Conservation (phyloP, 129 eudicot genomes). For the Artemisia tridentata region DNA sequence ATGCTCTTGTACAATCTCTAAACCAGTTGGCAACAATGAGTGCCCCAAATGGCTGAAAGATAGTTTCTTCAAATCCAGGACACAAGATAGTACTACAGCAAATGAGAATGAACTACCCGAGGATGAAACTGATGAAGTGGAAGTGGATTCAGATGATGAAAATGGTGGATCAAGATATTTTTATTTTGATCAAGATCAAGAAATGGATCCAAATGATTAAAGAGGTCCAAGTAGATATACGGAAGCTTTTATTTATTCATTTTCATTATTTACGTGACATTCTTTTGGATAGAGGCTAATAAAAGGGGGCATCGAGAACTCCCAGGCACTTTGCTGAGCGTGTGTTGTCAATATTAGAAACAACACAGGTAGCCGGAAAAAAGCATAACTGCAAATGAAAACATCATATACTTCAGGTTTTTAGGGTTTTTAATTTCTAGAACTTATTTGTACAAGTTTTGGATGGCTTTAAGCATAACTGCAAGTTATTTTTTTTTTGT, state of each 20-base stretch:
- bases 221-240: conserved; percentile 27
- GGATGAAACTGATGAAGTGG: conserved; percentile 37
- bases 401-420: conserved; percentile 8
- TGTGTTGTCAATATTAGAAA: conserved; percentile 22
- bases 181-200: conserved; percentile 50
- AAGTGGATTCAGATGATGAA: conserved; percentile 35
- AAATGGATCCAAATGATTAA: conserved; percentile 81
- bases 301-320: conserved; percentile 14
- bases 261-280: too few species aligned
- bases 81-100: conserved; percentile 30
- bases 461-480: neutral
- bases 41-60: conserved; percentile 66
- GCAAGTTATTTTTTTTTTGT: neutral
- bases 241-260: neutral
- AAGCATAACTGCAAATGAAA: neutral
- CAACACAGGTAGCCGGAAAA: neutral
- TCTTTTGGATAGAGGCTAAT: conserved; percentile 20
- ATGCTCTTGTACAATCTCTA: conserved; percentile 61
- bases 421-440: conserved; percentile 17
- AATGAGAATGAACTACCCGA: conserved; percentile 46
- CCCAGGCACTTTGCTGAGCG: conserved; percentile 1
- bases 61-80: conserved; percentile 13
- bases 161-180: conserved; percentile 16
- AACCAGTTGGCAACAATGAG: conserved; percentile 43
- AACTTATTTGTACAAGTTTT: conserved; percentile 7